These are phyloP conservation scores for Sporisorium scitamineum DNA, from an alignment of 1,284 basidiomycete species.

Conservation along the genomic window DNA sequence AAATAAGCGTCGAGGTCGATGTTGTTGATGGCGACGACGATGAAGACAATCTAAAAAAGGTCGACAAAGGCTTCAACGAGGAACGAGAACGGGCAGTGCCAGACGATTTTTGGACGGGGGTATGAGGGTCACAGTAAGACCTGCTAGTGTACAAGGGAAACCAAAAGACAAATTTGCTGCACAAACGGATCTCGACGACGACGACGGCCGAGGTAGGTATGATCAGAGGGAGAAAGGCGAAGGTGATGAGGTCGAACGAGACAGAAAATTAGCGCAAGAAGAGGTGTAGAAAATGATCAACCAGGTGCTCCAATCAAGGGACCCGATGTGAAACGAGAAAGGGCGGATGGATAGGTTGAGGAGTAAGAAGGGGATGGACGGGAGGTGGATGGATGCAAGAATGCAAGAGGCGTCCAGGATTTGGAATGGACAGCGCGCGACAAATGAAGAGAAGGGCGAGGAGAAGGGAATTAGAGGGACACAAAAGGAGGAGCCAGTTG, in stretches of 20 bases:
- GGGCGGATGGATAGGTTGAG: slow-evolving; percentile 8
- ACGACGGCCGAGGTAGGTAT: slow-evolving; percentile 12
- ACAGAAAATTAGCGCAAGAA: slow-evolving; percentile 17
- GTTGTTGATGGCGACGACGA: slow-evolving; percentile 2
- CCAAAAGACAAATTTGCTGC: slow-evolving; percentile 24
- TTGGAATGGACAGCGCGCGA: slow-evolving; percentile 14
- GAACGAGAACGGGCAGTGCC: slow-evolving; percentile 7
- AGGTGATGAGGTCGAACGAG: slow-evolving; percentile 7
- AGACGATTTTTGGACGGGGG: slow-evolving; percentile 18
- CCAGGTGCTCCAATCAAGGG: slow-evolving; percentile 31
- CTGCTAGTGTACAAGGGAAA: slow-evolving; percentile 43
- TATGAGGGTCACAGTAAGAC: slow-evolving; percentile 27
- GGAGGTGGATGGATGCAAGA: slow-evolving; percentile 29
- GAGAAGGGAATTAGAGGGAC: slow-evolving; percentile 6
- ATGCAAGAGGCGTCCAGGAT: slow-evolving; percentile 25
- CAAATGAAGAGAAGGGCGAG: slow-evolving; percentile 1
- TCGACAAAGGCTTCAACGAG: slow-evolving; percentile 1
- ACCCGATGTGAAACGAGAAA: slow-evolving; percentile 13
- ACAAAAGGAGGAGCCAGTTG: slow-evolving; percentile 9
- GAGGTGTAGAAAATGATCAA: slow-evolving; percentile 9
- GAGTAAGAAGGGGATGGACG: slow-evolving; percentile 8
- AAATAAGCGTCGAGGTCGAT: background rate
- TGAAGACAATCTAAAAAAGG: slow-evolving; percentile 9
- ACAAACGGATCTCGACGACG: slow-evolving; percentile 15
- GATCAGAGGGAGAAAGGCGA: background rate